A percentile compares a stretch with the other conserved stretches of the same genome.
phyloP scores from a whole-genome alignment of 1,139 yeast species.

The Arxiozyma heterogenica region DNA sequence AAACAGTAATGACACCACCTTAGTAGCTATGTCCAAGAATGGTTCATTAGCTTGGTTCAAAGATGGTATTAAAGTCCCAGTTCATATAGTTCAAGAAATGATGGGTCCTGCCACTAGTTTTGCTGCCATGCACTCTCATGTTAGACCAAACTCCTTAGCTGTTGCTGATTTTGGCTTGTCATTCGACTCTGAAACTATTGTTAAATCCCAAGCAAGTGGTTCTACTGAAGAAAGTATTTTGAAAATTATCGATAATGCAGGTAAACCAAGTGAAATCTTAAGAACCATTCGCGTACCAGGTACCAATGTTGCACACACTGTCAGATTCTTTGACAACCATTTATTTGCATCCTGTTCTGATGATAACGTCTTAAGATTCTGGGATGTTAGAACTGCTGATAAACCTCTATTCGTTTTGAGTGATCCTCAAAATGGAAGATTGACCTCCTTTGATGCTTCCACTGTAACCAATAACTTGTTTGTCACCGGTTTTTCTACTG shows the following conservation, averaged over 20 bases:
- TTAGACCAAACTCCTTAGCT: constrained; percentile 16
- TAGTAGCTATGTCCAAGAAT: constrained; percentile 25
- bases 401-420: constrained; percentile 20
- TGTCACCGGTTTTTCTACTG: constrained; percentile 28
- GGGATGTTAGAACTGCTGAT: constrained; percentile 27
- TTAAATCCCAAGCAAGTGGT: constrained; percentile 25
- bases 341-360: constrained; percentile 29
- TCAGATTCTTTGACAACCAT: constrained; percentile 27
- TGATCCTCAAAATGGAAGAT: constrained; percentile 25
- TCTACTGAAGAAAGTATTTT: constrained; percentile 23
- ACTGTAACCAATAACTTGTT: constrained; percentile 23
- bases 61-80: constrained; percentile 26
- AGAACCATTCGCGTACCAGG: constrained; percentile 25
- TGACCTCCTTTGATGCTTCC: constrained; percentile 24
- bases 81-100: constrained; percentile 27
- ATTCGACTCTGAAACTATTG: constrained; percentile 21
- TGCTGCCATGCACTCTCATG: constrained; percentile 24
- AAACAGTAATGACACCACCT: constrained; percentile 17
- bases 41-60: constrained; percentile 31
- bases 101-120: constrained; percentile 27
- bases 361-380: constrained; percentile 26
- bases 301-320: constrained; percentile 26
- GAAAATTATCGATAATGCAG: constrained; percentile 26
- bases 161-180: constrained; percentile 26
- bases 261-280: constrained; percentile 24